phyloP scores from a whole-genome alignment of 768 basidiomycete species.

The Gelatoporia subvermispora region DNA sequence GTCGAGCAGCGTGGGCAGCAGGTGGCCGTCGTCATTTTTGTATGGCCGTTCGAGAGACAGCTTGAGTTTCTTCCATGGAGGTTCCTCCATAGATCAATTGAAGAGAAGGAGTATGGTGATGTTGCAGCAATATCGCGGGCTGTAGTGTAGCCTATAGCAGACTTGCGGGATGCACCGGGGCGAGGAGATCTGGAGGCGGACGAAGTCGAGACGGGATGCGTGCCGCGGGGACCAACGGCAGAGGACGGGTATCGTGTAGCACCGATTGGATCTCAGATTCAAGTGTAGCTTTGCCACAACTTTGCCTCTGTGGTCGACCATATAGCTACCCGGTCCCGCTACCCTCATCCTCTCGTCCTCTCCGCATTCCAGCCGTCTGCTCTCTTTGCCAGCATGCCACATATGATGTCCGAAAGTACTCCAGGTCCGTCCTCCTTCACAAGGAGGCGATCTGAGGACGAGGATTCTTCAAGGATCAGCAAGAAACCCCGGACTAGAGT shows the following conservation, averaged over 20 bases:
- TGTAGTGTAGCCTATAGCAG: background rate
- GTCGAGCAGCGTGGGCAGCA: slow-evolving; percentile 59
- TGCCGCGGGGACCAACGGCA: slow-evolving; percentile 3
- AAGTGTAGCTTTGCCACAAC: too few species aligned
- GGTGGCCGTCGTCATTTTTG: slow-evolving; percentile 68
- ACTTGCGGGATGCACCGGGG: background rate
- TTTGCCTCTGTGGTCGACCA: too few species aligned
- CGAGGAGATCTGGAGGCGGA: background rate
- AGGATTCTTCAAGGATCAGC: slow-evolving; percentile 37
- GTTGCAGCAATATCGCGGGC: background rate
- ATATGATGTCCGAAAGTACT: slow-evolving; percentile 12
- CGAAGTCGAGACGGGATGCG: background rate
- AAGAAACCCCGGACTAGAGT: slow-evolving; percentile 74
- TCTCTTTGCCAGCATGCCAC: background rate
- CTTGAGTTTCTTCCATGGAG: slow-evolving; percentile 53
- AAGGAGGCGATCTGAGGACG: slow-evolving; percentile 63
- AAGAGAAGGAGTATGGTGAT: background rate
- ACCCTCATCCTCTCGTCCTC: background rate
- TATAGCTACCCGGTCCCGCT: background rate
- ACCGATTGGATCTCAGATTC: too few species aligned
- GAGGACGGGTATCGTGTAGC: background rate
- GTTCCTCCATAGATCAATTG: slow-evolving; percentile 25
- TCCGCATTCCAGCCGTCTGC: too few species aligned
- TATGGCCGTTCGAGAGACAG: slow-evolving; percentile 77
- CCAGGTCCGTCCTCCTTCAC: slow-evolving; percentile 39